Evolutionary conservation across 305 asterid genomes (phyloP), one percentile per base, ranked within the genome.

Genomic region (Striga hermonthica): DNA sequence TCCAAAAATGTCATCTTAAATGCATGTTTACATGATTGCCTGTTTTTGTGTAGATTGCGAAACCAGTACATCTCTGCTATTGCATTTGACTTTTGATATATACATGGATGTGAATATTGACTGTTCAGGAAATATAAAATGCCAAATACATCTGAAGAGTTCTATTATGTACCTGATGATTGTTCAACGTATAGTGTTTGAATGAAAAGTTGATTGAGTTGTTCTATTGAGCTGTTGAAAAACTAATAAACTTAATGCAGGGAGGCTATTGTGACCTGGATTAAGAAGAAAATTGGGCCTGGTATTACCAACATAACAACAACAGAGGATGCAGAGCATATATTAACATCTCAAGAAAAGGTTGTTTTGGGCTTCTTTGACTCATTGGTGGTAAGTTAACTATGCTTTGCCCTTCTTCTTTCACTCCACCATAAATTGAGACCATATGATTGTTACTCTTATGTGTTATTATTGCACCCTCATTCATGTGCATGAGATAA

Each of bases 251-350:
- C 50, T 68, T 35, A 36, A 58, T 74, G 14, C 84, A 91, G 98
- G 77, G 95, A 84, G 45, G 90, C 72, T 62, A 88, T 91, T 48
- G 84, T 88, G 62, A 81, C 84, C 75, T 91, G 98, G 98, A 84
- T 91, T 68, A 86, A 82, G 75, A 91, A 91, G 91, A 91, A 82
- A 86, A 86, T 72, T 8, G 98, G 98, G 62, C 96, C 96, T 47
- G 94, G 94, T 37, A 58, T 89, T 57, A 70, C 76, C 62, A 89
- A 86, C 78, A 72, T 89, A 71, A 87, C 95, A 6, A 82, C 89
- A 4, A 62, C 82, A 12, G 95, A 89, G 79, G 95, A 85, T 0
- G 98, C 98, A 13, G 96, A 89, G 75, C 83, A 14, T 60, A 66
- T 89, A 75, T 78, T 89, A 71, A 80, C 89, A 0, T 82, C 96